Evolutionary conservation across 2,329 filamentous ascomycete species (phyloP), one percentile per base, ranked within the genome.

Genomic region (Xylariaceae sp.): DNA sequence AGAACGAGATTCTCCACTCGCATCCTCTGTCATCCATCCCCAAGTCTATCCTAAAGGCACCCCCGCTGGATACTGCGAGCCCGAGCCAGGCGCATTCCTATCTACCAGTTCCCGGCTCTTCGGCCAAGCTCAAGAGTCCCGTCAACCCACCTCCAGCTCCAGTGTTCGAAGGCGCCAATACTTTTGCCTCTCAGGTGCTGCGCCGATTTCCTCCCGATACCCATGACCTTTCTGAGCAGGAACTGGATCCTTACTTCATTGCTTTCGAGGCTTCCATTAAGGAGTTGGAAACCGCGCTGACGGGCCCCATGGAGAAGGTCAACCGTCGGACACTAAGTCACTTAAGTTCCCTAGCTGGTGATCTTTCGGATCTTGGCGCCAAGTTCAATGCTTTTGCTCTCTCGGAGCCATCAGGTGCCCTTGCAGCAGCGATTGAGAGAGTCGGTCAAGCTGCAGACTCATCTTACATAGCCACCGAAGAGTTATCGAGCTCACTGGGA

Each of bases 381-480:
- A 83, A 91, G 55, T 97, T 94, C 71, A 99, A 99, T 65, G 94
- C 89, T 1, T 99, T 99, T 70, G 95, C 95, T 0, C 78, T 99
- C 1, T 97, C 92, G 0, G 94, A 99, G 69, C 89, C 91, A 60
- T 92, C 90, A 1, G 86, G 88, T 12, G 90, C 90, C 3, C 84
- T 99, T 6, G 90, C 92, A 10, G 86, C 91, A 12, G 94, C 94
- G 1, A 97, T 99, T 59, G 94, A 99, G 71, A 87, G 92, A 57
- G 83, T 96, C 42, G 94, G 94, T 0, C 94, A 99, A 71, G 94
- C 94, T 2, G 90, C 93, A 9, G 94, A 99, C 68, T 89, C 90
- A 10, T 97, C 94, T 0, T 99, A 97, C 68, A 92, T 99, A 59
- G 91, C 90, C 10, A 97, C 93, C 0, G 90, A 96, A 63, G 94